Percentiles rank a stretch among this genome's conserved stretches.
Conservation (phyloP, 768 basidiomycete species). For the Serendipita vermifera region DNA sequence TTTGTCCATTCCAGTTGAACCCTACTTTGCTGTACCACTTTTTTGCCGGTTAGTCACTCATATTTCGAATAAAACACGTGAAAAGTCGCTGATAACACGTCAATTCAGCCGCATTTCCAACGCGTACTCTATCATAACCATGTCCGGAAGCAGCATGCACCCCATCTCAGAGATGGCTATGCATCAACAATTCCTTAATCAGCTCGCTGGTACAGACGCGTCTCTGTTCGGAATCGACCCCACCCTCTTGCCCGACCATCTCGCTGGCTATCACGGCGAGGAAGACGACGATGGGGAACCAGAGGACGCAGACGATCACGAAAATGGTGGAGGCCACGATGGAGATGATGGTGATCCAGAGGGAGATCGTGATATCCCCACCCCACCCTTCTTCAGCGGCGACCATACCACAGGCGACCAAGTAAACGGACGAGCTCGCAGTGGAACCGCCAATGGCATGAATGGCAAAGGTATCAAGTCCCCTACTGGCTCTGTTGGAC, state of each 20-base stretch:
- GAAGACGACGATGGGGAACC: not conserved
- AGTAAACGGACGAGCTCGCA: not conserved
- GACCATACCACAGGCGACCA: not conserved
- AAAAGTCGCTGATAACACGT: no score
- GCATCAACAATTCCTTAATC: constrained; percentile 7
- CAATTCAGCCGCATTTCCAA: no score
- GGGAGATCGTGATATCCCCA: not conserved
- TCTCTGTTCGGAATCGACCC: not conserved
- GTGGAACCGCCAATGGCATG: not conserved
- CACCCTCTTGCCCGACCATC: not conserved
- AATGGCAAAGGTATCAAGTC: not conserved
- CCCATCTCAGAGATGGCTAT: not conserved
- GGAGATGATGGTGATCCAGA: not conserved
- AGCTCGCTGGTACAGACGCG: not conserved
- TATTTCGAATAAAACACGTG: no score
- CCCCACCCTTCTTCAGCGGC: constrained; percentile 8
- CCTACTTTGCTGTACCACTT: no score
- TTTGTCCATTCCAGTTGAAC: no score
- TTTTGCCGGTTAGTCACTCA: no score
- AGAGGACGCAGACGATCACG: not conserved
- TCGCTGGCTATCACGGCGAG: constrained; percentile 1
- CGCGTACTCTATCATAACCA: no score
- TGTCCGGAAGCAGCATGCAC: constrained; percentile 4
- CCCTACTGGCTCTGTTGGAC: not conserved
- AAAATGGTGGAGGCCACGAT: not conserved